Evolutionary conservation across 768 basidiomycete genomes (phyloP), one percentile per base, ranked within the genome.

Genomic region (Nidularia sp.): DNA sequence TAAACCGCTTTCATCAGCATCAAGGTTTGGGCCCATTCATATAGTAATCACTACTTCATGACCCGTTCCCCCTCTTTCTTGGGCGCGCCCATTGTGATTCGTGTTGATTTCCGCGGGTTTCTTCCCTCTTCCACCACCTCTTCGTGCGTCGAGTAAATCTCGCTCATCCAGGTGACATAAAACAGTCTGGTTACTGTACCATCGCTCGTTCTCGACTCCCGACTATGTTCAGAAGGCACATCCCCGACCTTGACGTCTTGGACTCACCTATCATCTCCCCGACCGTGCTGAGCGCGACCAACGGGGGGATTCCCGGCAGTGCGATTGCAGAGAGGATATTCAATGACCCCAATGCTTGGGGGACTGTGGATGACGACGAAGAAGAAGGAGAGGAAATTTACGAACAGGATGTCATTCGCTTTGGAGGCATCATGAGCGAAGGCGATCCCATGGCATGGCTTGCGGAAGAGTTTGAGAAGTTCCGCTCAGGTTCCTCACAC

Each of bases 311-410:
- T 15, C 72, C 71, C 15, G 66, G 66, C n/a, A 72, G 67, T 49
- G 71, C 71, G 8, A 61, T 74, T 31, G 73, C 72, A 50, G 73
- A 74, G 56, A 66, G 61, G 48, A 76, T 74, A 46, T 73, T 74
- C 58, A 74, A 74, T 46, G 72, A 73, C 52, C 74, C 74, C 3
- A 53, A 69, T n/a, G 69, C 74, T 33, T 76, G 73, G 74, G 67
- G 68, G 39, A 66, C 62, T 18, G 58, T 55, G 2, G 61, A 63
- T 13, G 66, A 59, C 2, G 65, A 65, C 31, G 61, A 68, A 8
- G 59, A 62, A 5, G 59, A 60, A 47, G 66, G 60, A 15, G 49
- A 60, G 39, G 60, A 62, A 35, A 33, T 13, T 6, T 15, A 18
- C 18, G n/a, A 18, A 18, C 15, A 41, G n/a, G 48, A 49, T 49